Evolutionary conservation across 2,329 filamentous ascomycete species (phyloP), one percentile per base, ranked within the genome.

Genomic region (Cladosporium sp.): DNA sequence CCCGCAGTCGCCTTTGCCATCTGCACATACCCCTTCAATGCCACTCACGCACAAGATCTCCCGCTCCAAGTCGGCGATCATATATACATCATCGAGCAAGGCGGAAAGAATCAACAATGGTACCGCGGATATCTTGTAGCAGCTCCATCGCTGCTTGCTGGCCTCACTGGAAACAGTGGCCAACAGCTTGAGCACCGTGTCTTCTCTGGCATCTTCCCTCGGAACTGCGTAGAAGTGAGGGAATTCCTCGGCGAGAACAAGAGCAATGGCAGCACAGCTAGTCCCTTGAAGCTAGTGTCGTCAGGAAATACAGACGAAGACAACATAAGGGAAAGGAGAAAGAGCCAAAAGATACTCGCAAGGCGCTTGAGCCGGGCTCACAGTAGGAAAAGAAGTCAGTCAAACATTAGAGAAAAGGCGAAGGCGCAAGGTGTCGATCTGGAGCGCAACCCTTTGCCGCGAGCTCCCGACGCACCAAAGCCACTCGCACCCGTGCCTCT

Each of bases 21-120:
- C 79, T 95, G 94, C 83, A 93, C 90, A 71, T 96, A 93, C 78
- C 95, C 95, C 44, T 99, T 99, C 81, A 86, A 91, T 73, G 91
- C 95, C 67, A 89, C 91, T 67, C 89, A 89, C 70, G 88, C 93
- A 63, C 91, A 93, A 77, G 95, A 99, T 80, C 88, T 99, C 23
- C 95, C 96, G 11, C 89, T 99, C 77, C 93, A 99, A 80, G 92
- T 99, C 69, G 95, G 95, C 78, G 95, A 99, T 85, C 95, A 99
- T 80, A 84, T 99, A 70, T 99, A 99, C 81, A 96, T 99, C 71
- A 97, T 99, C 76, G 94, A 98, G 80, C 92, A 98, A 80, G 96
- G 94, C 46, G 90, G 92, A 26, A 80, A 77, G 44, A 88, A 96
- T 80, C 91, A 91, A 73, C 87, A 92, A 77, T 99, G 95, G 96